phyloP scores from a whole-genome alignment of 495 filamentous ascomycete genomes.

The Pseudotulostoma volvatum region DNA sequence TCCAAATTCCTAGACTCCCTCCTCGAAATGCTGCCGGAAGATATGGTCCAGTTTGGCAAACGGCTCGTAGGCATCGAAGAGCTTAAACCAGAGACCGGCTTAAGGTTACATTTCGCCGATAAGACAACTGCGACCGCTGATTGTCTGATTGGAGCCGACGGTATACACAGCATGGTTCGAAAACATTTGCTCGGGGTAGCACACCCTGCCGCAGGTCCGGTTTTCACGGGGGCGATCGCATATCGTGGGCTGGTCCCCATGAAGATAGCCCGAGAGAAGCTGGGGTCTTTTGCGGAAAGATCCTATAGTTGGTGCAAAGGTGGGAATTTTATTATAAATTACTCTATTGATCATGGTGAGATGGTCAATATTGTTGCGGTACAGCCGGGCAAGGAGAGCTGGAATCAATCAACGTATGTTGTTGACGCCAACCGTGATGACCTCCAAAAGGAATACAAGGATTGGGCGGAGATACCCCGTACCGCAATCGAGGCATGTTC shows the following conservation, averaged over 20 bases:
- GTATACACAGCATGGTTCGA: constrained; percentile 33
- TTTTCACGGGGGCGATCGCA: too few relatives aligned
- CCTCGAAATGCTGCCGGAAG: background rate
- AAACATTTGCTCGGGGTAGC: too few relatives aligned
- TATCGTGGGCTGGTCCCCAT: constrained; percentile 38
- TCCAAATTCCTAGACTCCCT: too few relatives aligned
- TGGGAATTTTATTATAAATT: constrained; percentile 30
- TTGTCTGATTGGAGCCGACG: constrained; percentile 32
- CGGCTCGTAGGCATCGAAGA: constrained; percentile 24
- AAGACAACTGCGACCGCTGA: constrained; percentile 15
- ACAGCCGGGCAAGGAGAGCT: constrained; percentile 16
- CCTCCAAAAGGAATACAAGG: constrained; percentile 16
- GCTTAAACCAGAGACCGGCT: constrained; percentile 14
- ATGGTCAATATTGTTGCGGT: constrained; percentile 27
- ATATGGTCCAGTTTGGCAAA: constrained; percentile 12
- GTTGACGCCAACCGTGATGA: constrained; percentile 20
- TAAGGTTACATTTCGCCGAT: constrained; percentile 27
- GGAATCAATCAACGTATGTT: constrained; percentile 16
- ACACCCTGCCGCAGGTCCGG: too few relatives aligned
- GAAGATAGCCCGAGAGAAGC: constrained; percentile 32
- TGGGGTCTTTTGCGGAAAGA: constrained; percentile 31
- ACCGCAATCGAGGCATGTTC: too few relatives aligned
- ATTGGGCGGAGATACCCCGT: constrained; percentile 23
- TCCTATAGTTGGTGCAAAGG: too few relatives aligned
- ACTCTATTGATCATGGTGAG: constrained; percentile 30